Evolutionary conservation across 305 asterid species (phyloP), one percentile per base, ranked within the genome.

Genomic region (Striga hermonthica): DNA sequence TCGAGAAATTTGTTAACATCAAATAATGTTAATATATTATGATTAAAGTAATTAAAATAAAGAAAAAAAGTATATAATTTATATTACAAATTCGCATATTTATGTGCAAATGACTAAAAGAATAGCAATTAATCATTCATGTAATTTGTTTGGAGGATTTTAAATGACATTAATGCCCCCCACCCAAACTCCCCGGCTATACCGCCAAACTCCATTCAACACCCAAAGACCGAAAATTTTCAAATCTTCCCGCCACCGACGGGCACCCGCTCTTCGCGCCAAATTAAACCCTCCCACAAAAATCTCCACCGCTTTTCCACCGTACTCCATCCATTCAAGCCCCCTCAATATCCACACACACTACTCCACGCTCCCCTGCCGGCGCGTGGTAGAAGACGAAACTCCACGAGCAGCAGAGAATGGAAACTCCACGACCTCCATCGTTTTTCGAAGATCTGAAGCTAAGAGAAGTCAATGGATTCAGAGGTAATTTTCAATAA

Each of bases 381-480:
- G 64, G 39, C 14, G 14, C 43, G 41, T 14, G 28, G 0, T 35
- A 7, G 52, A 39, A 68, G 67, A 57, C 66, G 61, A 50, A 62
- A 52, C 12, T 16, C 5, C 9, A 4, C 38, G 22, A 44, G 6
- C 60, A 73, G 3, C 69, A 65, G 60, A 54, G 58, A 28, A 89
- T 89, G 96, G 87, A 79, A 72, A 66, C 61, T 9, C 76, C 75
- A 53, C 72, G 64, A 69, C 58, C 71, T 15, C 80, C 73, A 47
- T 89, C 98, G 2, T 83, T 92, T 47, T 87, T 92, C 81, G 82
- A 76, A 48, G 96, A 87, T 62, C 59, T 89, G 66, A 87, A 69
- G 68, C 78, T 82, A 41, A 84, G 98, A 73, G 97, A 92, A 76
- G 76, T 92, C 74, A 82, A 82, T 66, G 97, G 97, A 9, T 92